phyloP scores from a whole-genome alignment of 2,329 filamentous ascomycete genomes.

The Penicillium sp. region DNA sequence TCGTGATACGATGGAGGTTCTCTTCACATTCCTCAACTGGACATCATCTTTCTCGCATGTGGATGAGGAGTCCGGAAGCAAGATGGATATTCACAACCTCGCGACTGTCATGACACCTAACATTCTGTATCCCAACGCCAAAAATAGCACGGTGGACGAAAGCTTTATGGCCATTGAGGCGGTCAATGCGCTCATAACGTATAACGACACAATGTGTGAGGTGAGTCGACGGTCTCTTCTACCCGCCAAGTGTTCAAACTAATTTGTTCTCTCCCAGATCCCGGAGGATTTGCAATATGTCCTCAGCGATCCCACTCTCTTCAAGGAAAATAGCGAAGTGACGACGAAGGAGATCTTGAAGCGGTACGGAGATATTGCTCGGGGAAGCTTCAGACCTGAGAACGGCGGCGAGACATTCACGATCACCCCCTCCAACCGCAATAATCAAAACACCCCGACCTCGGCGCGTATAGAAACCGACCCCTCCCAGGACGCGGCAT shows the following conservation, averaged over 20 bases:
- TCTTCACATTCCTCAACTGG: constrained; percentile 97
- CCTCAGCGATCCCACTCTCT: constrained; percentile 76
- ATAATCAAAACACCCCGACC: constrained; percentile 43
- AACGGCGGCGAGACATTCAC: constrained; percentile 55
- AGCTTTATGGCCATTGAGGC: constrained; percentile 93
- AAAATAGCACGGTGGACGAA: constrained; percentile 72
- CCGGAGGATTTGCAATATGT: constrained; percentile 87
- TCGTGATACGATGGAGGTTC: constrained; percentile 87
- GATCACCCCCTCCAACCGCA: constrained; percentile 40
- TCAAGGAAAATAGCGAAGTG: constrained; percentile 78
- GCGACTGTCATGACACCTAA: constrained; percentile 97
- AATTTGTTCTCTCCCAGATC: constrained; percentile 58
- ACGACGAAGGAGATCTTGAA: constrained; percentile 97
- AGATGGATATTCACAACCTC: constrained; percentile 98
- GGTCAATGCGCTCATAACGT: constrained; percentile 84
- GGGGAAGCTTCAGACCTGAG: constrained; percentile 56
- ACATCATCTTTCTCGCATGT: constrained; percentile 95
- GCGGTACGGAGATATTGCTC: constrained; percentile 80
- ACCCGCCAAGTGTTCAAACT: background rate
- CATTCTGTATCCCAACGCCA: constrained; percentile 72
- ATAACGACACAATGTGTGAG: constrained; percentile 96
- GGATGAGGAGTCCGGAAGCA: constrained; percentile 93
- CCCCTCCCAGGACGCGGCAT: constrained; percentile 65
- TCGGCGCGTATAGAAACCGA: constrained; percentile 79
- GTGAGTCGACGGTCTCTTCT: constrained; percentile 57